A percentile compares a stretch with the other conserved stretches of the same genome.
Evolutionary conservation across 257 asterid genomes (phyloP).

Genomic region (Solanum chiquidenum): DNA sequence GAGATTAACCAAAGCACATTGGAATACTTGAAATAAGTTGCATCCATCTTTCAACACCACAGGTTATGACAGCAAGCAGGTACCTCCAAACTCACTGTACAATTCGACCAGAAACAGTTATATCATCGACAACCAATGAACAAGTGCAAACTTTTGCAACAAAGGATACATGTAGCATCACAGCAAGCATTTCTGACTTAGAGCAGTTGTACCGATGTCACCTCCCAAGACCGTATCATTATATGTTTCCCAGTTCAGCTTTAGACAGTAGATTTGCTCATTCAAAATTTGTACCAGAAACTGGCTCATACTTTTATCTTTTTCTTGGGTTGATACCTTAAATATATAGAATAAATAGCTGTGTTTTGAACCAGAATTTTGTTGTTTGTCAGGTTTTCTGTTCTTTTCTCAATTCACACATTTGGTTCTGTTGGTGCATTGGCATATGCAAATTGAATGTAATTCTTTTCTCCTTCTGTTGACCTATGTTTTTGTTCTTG

Average conservation of each 20-base stretch:
- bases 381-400: background rate
- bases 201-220: background rate
- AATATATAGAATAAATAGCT: background rate
- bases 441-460: background rate
- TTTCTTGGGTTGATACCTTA: background rate
- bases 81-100: background rate
- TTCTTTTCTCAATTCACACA: background rate
- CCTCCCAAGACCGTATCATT: background rate
- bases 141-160: background rate
- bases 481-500: background rate
- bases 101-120: background rate
- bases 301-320: background rate
- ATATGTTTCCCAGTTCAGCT: background rate
- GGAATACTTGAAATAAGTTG: slow-evolving; percentile 39
- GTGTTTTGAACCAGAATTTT: background rate
- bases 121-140: background rate
- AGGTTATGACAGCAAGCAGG: background rate
- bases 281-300: background rate
- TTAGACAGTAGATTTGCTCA: background rate
- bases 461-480: background rate
- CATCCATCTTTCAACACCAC: background rate
- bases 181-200: background rate
- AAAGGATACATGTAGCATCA: background rate
- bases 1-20: slow-evolving; percentile 65
- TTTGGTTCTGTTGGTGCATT: background rate